Conservation (phyloP, 2,329 filamentous ascomycete genomes). For the Apiospora phragmitis region DNA sequence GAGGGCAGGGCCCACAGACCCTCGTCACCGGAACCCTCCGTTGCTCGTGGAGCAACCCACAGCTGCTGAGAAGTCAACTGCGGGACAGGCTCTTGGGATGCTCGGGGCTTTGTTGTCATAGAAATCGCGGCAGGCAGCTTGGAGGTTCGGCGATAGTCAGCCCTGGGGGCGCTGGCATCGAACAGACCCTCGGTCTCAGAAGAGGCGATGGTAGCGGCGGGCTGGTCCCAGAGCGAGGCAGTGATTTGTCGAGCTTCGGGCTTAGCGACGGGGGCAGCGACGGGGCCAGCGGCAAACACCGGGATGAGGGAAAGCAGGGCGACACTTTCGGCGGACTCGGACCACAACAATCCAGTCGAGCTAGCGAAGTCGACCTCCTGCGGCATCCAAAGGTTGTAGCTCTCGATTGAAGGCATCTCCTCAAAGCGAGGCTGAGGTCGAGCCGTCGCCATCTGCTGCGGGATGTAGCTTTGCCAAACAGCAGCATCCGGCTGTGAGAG, state of each 20-base stretch:
- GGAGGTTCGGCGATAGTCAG: conserved; percentile 22
- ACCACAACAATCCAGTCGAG: conserved; percentile 7
- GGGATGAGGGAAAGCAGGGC: not conserved
- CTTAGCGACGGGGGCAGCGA: not conserved
- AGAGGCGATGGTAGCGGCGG: not conserved
- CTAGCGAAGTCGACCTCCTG: conserved; percentile 10
- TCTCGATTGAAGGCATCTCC: conserved; percentile 35
- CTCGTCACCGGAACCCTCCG: not conserved
- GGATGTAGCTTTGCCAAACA: conserved; percentile 38
- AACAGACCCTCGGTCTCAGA: conserved; percentile 21
- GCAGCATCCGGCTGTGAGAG: conserved; percentile 37
- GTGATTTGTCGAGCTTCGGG: not conserved
- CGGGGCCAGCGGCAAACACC: not conserved
- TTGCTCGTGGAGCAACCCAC: conserved; percentile 27
- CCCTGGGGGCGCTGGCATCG: conserved; percentile 19
- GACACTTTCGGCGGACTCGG: not conserved
- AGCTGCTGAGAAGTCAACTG: conserved; percentile 35
- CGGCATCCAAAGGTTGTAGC: conserved; percentile 36
- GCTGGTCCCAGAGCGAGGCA: conserved; percentile 20
- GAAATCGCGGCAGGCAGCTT: conserved; percentile 21
- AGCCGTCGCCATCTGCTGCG: conserved; percentile 22
- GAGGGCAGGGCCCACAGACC: conserved; percentile 10
- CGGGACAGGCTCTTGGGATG: conserved; percentile 24
- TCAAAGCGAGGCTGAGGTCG: conserved; percentile 31
- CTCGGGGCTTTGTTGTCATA: conserved; percentile 19